Evolutionary conservation across 352 stramenopile species (phyloP).

Genomic region (Phytopythium kandeliae): DNA sequence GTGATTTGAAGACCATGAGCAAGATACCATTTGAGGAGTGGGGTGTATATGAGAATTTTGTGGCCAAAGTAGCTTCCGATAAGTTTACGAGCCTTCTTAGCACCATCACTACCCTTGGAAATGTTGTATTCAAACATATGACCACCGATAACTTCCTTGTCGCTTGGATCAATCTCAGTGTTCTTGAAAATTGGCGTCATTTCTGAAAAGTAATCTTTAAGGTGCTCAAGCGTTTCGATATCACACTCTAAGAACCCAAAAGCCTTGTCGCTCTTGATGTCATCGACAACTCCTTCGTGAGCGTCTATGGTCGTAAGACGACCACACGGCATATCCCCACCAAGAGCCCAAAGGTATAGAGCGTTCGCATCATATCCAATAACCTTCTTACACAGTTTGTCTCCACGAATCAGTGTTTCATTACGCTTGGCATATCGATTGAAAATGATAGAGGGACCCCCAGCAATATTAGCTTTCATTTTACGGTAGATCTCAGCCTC

Average conservation of each 20-base stretch:
- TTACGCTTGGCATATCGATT: slow-evolving; percentile 12
- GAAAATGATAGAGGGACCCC: slow-evolving; percentile 18
- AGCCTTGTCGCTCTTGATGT: slow-evolving; percentile 20
- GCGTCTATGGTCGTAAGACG: slow-evolving; percentile 10
- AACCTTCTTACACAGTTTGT: slow-evolving; percentile 18
- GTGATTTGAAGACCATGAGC: too few relatives aligned
- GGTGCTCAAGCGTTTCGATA: slow-evolving; percentile 23
- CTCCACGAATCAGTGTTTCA: slow-evolving; percentile 14
- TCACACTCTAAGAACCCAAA: slow-evolving; percentile 40
- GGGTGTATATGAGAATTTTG: slow-evolving; percentile 28
- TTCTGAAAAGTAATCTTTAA: slow-evolving; percentile 27
- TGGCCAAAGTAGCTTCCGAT: slow-evolving; percentile 31
- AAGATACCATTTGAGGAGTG: slow-evolving; percentile 32
- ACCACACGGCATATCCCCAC: slow-evolving; percentile 25
- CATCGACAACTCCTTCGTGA: slow-evolving; percentile 22
- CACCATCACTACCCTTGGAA: not conserved
- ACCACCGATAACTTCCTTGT: slow-evolving; percentile 14
- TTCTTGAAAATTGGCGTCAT: slow-evolving; percentile 41
- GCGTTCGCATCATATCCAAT: slow-evolving; percentile 25
- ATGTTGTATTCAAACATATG: slow-evolving; percentile 27
- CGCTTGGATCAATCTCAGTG: slow-evolving; percentile 14
- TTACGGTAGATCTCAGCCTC: slow-evolving; percentile 14
- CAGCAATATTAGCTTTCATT: slow-evolving; percentile 19
- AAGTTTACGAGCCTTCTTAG: slow-evolving; percentile 11
- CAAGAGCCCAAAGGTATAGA: slow-evolving; percentile 26